A percentile compares a stretch with the other conserved stretches of the same genome.
phyloP scores from a whole-genome alignment of 1,284 basidiomycete genomes.

The Pseudozyma sp. region DNA sequence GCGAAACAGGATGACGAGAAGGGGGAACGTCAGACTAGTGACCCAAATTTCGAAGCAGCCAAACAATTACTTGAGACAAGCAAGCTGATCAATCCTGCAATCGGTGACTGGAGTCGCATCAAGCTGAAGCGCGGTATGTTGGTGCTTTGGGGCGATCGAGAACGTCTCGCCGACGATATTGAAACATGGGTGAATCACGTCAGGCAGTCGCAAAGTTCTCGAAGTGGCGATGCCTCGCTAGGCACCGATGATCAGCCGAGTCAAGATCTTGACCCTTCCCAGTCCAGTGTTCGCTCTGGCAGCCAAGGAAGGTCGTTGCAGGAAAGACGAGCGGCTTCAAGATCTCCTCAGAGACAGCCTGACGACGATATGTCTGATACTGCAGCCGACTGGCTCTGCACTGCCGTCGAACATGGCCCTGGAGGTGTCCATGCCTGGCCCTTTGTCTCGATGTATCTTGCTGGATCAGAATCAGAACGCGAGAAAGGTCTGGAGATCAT shows the following conservation, averaged over 20 bases:
- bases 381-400: slow-evolving; percentile 48
- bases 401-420: slow-evolving; percentile 59
- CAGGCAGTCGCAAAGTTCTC: slow-evolving; percentile 17
- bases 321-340: slow-evolving; percentile 36
- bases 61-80: slow-evolving; percentile 43
- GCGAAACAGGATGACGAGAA: not conserved
- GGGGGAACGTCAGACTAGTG: slow-evolving; percentile 7
- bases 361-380: slow-evolving; percentile 5
- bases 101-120: slow-evolving; percentile 63
- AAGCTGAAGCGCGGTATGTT: slow-evolving; percentile 52
- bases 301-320: slow-evolving; percentile 21
- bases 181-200: slow-evolving; percentile 57
- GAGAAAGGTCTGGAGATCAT: slow-evolving; percentile 63
- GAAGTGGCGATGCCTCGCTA: not conserved
- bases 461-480: slow-evolving; percentile 56
- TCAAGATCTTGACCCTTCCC: slow-evolving; percentile 31
- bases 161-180: slow-evolving; percentile 64
- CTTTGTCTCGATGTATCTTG: slow-evolving; percentile 66
- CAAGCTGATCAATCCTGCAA: slow-evolving; percentile 58
- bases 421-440: slow-evolving; percentile 68
- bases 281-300: not conserved
- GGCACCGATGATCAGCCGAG: slow-evolving; percentile 28
- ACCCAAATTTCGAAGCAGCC: slow-evolving; percentile 35
- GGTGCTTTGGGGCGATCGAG: slow-evolving; percentile 64
- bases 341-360: slow-evolving; percentile 23